Evolutionary conservation across 352 stramenopile genomes (phyloP).

Genomic region (Aphanomyces invadans): DNA sequence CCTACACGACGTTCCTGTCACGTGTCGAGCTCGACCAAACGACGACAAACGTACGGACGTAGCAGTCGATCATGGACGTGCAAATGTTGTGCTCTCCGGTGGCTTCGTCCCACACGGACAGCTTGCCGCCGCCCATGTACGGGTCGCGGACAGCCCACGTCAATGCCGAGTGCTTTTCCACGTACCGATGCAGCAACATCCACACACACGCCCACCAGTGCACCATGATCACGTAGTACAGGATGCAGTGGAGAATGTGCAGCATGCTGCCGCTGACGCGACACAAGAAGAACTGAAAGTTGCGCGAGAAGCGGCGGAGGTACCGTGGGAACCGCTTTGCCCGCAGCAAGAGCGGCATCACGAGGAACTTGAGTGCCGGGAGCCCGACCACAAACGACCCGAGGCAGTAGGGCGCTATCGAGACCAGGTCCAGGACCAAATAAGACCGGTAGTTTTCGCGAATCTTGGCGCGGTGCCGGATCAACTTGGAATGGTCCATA

Average conservation of each 20-base stretch:
- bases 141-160: slow-evolving; percentile 23
- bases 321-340: slow-evolving; percentile 24
- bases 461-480: slow-evolving; percentile 3
- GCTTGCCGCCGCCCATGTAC: slow-evolving; percentile 18
- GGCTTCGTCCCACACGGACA: slow-evolving; percentile 9
- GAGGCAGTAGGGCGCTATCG: slow-evolving; percentile 7
- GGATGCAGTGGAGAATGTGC: slow-evolving; percentile 23
- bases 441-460: slow-evolving; percentile 24
- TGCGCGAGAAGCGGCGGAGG: slow-evolving; percentile 19
- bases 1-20: slow-evolving; percentile 6
- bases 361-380: slow-evolving; percentile 16
- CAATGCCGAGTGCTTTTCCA: slow-evolving; percentile 8
- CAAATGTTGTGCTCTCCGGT: slow-evolving; percentile 17
- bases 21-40: too few species aligned
- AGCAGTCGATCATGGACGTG: slow-evolving; percentile 17
- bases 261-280: slow-evolving; percentile 22
- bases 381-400: background rate
- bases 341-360: slow-evolving; percentile 18
- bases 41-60: slow-evolving; percentile 19
- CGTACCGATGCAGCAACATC: slow-evolving; percentile 24
- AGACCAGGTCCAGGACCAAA: slow-evolving; percentile 5
- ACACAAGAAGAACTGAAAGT: slow-evolving; percentile 14
- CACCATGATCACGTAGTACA: slow-evolving; percentile 24
- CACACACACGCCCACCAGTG: slow-evolving; percentile 25
- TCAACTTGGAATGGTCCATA: slow-evolving; percentile 23